Conservation (phyloP, 2,329 filamentous ascomycete genomes). For the Aureobasidium mangrovei region DNA sequence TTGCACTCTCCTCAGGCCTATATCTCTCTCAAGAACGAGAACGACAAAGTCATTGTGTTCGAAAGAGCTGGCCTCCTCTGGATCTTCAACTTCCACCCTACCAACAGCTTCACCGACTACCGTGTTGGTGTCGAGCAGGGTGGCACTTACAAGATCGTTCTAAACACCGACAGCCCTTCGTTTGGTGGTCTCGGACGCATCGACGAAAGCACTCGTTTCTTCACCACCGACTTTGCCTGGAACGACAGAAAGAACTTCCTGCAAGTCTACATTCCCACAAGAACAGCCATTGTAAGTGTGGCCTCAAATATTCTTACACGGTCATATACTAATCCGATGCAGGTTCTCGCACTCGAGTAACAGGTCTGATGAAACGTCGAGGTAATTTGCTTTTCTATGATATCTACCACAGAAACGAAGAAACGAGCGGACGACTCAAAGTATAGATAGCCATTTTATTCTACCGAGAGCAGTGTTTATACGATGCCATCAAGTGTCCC, state of each 20-base stretch:
- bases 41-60: slow-evolving; percentile 91
- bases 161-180: slow-evolving; percentile 68
- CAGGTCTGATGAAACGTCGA: background rate
- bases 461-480: no score
- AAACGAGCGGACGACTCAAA: no score
- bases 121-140: slow-evolving; percentile 76
- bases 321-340: background rate
- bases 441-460: no score
- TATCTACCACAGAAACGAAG: no score
- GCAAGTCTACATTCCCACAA: slow-evolving; percentile 79
- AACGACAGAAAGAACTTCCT: slow-evolving; percentile 84
- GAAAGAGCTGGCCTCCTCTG: slow-evolving; percentile 85
- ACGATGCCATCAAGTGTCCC: no score
- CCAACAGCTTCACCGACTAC: slow-evolving; percentile 81
- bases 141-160: slow-evolving; percentile 78
- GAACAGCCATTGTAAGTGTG: slow-evolving; percentile 67
- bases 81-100: slow-evolving; percentile 92
- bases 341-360: slow-evolving; percentile 11
- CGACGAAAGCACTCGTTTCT: slow-evolving; percentile 74
- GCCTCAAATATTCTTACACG: background rate
- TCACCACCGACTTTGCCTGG: slow-evolving; percentile 85
- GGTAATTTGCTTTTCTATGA: no score
- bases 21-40: slow-evolving; percentile 86
- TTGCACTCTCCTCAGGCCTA: slow-evolving; percentile 77
- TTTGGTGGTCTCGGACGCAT: slow-evolving; percentile 76